Percentiles rank a stretch among this genome's conserved stretches.
These are phyloP conservation scores for Mangifera indica DNA, from an alignment of 345 rosid species.

Conservation along the genomic window DNA sequence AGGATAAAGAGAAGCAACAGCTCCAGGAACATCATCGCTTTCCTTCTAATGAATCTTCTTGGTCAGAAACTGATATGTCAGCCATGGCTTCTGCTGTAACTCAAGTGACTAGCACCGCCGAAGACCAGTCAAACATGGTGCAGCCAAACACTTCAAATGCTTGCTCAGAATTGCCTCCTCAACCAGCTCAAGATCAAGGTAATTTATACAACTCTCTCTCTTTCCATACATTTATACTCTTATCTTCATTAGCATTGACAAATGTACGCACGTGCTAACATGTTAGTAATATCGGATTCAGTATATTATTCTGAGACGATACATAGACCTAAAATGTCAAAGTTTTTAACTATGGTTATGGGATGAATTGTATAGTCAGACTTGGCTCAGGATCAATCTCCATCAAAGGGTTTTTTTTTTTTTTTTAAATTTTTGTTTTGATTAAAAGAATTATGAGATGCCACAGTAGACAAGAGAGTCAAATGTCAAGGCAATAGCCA, in stretches of 20 bases:
- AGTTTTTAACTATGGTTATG: background rate
- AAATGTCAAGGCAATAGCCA: constrained; percentile 32
- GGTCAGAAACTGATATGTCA: constrained; percentile 69
- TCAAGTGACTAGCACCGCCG: constrained; percentile 45
- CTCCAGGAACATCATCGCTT: constrained; percentile 9
- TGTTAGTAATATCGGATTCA: no score
- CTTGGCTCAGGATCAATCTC: constrained; percentile 8
- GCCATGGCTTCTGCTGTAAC: constrained; percentile 85
- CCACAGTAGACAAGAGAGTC: background rate
- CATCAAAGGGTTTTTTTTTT: background rate
- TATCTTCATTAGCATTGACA: no score
- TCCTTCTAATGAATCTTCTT: constrained; percentile 34
- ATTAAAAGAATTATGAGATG: background rate
- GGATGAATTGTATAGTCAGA: background rate
- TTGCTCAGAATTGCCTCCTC: constrained; percentile 18
- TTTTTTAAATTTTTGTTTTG: no score
- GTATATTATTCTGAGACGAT: no score
- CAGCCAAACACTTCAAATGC: constrained; percentile 18
- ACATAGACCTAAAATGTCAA: background rate
- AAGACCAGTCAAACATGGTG: constrained; percentile 8
- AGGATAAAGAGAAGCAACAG: constrained; percentile 35
- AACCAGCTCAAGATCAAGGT: constrained; percentile 47
- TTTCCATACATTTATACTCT: background rate
- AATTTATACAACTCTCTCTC: background rate
- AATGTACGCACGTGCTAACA: no score